phyloP scores from a whole-genome alignment of 1,284 basidiomycete genomes.

The Neotropicomus parvogracilis region DNA sequence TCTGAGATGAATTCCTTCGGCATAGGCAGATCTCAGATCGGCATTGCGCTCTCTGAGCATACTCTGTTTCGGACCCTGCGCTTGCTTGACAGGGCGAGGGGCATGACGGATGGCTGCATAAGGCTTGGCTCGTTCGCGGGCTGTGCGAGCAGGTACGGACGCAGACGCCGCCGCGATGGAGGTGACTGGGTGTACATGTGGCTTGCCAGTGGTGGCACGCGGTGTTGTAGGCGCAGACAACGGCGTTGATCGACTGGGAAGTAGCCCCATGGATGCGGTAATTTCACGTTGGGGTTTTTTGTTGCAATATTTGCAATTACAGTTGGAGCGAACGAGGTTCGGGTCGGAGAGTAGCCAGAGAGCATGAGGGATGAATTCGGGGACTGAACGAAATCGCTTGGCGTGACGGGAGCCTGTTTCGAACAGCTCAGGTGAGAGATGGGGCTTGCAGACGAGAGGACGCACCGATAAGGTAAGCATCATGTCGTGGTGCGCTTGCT shows the following conservation, averaged over 20 bases:
- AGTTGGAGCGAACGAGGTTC: constrained; percentile 46
- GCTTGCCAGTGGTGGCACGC: constrained; percentile 10
- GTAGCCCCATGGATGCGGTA: constrained; percentile 54
- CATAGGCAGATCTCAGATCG: constrained; percentile 54
- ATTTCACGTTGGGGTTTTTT: constrained; percentile 66
- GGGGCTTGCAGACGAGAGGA: constrained; percentile 3
- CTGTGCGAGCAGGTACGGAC: constrained; percentile 11
- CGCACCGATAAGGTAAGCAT: constrained; percentile 73
- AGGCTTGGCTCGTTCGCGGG: constrained; percentile 35
- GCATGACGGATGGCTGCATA: constrained; percentile 57
- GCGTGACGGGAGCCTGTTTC: constrained; percentile 41
- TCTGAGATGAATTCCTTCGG: constrained; percentile 36
- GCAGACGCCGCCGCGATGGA: constrained; percentile 4
- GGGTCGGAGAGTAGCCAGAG: constrained; percentile 68
- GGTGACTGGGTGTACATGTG: neutral
- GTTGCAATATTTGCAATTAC: constrained; percentile 77
- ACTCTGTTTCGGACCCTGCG: constrained; percentile 43
- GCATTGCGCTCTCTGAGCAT: constrained; percentile 56
- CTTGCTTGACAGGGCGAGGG: constrained; percentile 39
- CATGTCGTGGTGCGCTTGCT: constrained; percentile 53
- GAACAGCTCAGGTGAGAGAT: neutral
- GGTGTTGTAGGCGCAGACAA: constrained; percentile 14
- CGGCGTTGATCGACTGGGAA: constrained; percentile 36
- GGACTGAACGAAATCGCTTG: constrained; percentile 67
- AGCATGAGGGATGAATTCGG: constrained; percentile 79